Evolutionary conservation across 805 yeast genomes (phyloP), one percentile per base, ranked within the genome.

Genomic region (Metschnikowia koreensis): DNA sequence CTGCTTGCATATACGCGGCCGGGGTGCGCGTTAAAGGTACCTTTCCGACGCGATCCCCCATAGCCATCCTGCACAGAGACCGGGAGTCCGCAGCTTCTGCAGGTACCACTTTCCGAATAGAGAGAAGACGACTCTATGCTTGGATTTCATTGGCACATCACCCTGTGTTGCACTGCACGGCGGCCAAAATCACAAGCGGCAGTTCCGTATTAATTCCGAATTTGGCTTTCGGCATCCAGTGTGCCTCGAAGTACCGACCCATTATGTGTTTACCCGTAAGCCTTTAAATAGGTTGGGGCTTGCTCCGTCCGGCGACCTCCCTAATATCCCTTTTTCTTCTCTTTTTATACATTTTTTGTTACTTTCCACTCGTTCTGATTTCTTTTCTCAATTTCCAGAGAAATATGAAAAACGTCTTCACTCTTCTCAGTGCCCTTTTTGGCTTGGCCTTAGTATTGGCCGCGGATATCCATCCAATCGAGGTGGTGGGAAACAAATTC

Each of bases 401-500:
- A 31, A 17, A 34, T 3, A 56, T 56, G 59, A 56, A 46, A 51
- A 53, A 51, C 48, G 51, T 47, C 15, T 44, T 34, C 36, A 39
- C 40, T 17, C 44, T 55, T 27, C 50, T 55, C 41, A 47, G 56
- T 51, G 58, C 56, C 4, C 43, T 46, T 16, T 38, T 50, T 13
- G 44, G 56, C 44, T 44, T 55, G 40, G 48, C 53, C 16, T 33
- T 57, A 13, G 56, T 53, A 34, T 31, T 44, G 50, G 57, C 60
- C 13, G 55, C 58, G 28, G 50, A 42, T 39, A 48, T 58, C 52
- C 78, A 77, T 6, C 63, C 64, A 34, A 61, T 87, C 59, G 89
- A 86, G 63, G 79, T 87, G 57, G 81, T 80, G 52, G 93, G 93
- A 56, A 86, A 85, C 80, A 86, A 87, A 69, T 87, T 87, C 65